These are phyloP conservation scores for Hirsutella thompsonii DNA, from an alignment of 2,329 filamentous ascomycete genomes.

Conservation along the genomic window DNA sequence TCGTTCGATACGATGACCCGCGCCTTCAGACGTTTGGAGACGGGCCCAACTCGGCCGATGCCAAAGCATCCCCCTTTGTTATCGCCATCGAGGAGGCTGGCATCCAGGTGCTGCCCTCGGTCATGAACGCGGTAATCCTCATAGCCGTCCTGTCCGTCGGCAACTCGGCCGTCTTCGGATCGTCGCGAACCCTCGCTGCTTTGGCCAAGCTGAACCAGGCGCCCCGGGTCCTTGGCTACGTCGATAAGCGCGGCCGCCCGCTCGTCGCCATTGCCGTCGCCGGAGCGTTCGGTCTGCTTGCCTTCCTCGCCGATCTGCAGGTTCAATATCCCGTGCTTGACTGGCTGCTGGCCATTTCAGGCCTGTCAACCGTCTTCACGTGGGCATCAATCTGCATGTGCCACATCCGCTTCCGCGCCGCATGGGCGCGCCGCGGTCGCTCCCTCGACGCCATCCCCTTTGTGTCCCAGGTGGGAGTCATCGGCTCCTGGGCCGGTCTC, in stretches of 20 bases:
- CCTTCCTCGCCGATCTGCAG: slow-evolving; percentile 55
- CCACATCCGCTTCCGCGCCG: slow-evolving; percentile 80
- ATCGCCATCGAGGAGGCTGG: slow-evolving; percentile 81
- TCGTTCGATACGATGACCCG: slow-evolving; percentile 61
- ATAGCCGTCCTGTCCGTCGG: slow-evolving; percentile 83
- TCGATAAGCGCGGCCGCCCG: slow-evolving; percentile 72
- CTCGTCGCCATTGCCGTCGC: slow-evolving; percentile 60
- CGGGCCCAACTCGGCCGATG: slow-evolving; percentile 37
- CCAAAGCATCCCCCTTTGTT: slow-evolving; percentile 78
- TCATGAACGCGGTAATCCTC: slow-evolving; percentile 94
- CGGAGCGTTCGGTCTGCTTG: slow-evolving; percentile 56
- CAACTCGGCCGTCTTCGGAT: slow-evolving; percentile 85
- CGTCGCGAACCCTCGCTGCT: slow-evolving; percentile 78
- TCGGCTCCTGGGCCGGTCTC: slow-evolving; percentile 72
- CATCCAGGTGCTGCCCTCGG: slow-evolving; percentile 66
- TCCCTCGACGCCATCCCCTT: slow-evolving; percentile 70
- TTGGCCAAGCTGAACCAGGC: slow-evolving; percentile 81
- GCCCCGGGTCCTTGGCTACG: slow-evolving; percentile 63
- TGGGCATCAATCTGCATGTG: slow-evolving; percentile 80
- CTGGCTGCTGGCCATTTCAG: slow-evolving; percentile 69
- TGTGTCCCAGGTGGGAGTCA: slow-evolving; percentile 61
- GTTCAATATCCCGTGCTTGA: slow-evolving; percentile 52
- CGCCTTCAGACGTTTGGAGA: slow-evolving; percentile 42
- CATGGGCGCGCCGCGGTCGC: slow-evolving; percentile 60
- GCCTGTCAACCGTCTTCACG: slow-evolving; percentile 62